Evolutionary conservation across 257 asterid species (phyloP), one percentile per base, ranked within the genome.

Genomic region (Prunella vulgaris): DNA sequence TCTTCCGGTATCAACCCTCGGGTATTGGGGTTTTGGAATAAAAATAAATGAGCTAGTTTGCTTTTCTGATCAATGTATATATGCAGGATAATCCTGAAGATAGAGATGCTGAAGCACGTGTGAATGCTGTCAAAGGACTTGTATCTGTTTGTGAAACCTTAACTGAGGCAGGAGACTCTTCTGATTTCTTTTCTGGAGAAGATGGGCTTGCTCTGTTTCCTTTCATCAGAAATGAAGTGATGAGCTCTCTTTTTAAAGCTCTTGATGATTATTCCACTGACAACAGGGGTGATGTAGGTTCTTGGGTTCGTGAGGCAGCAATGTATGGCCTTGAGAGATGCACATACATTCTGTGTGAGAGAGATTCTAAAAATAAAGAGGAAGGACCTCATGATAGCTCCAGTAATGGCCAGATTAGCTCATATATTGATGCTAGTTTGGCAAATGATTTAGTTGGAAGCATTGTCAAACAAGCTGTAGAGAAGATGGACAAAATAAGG

Each of bases 241-340:
- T 90, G 91, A 77, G 66, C 74, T 83, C 83, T 80, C 88, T 94
- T 65, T 83, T 90, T 70, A 87, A 76, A 80, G 95, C 97, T 79
- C 81, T 94, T 51, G 96, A 94, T 60, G 99, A 94, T 85, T 94
- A 94, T 79, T 87, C 97, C 68, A 87, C 86, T 62, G 99, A 94
- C 77, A 94, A 94, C 80, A 82, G 97, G 78, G 99, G 99, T 15
- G 99, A 94, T 71, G 90, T 94, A 46, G 99, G 99, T 70, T 94
- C 97, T 69, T 94, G 99, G 97, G 90, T 91, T 68, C 99, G 99
- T 81, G 97, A 91, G 77, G 96, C 97, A 70, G 96, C 99, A 68
- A 85, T 94, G 82, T 81, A 81, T 68, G 97, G 96, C 67, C 96
- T 91, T 60, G 99, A 91, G 86, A 90, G 82, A 72, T 89, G 96